phyloP scores from a whole-genome alignment of 345 rosid species.

The Theobroma cacao region DNA sequence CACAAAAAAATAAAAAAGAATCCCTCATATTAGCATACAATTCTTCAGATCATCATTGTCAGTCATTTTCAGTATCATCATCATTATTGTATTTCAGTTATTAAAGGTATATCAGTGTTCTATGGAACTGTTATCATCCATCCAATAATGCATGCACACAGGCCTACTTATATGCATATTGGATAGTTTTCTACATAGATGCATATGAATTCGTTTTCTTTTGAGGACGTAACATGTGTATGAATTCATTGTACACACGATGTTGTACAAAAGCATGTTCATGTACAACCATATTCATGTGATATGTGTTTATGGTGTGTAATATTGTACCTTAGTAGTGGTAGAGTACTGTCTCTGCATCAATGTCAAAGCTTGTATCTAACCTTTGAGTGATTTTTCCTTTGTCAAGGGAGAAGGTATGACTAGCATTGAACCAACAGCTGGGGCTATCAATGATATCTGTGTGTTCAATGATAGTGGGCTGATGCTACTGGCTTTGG shows the following conservation, averaged over 20 bases:
- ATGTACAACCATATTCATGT: background rate
- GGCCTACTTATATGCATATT: background rate
- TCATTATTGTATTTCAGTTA: background rate
- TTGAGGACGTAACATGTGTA: background rate
- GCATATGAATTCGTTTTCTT: background rate
- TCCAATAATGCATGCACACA: background rate
- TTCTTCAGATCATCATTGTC: background rate
- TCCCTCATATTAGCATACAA: background rate
- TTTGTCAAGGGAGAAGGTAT: constrained; percentile 72
- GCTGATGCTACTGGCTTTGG: constrained; percentile 81
- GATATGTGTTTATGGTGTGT: background rate
- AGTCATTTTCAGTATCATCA: background rate
- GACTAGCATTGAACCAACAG: constrained; percentile 92
- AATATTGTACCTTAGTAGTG: background rate
- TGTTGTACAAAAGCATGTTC: background rate
- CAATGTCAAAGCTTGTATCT: background rate
- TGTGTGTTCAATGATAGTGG: constrained; percentile 88
- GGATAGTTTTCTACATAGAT: background rate
- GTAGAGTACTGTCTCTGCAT: background rate
- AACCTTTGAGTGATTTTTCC: constrained; percentile 5
- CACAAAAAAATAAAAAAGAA: background rate
- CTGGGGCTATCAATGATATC: constrained; percentile 79
- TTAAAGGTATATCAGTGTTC: background rate
- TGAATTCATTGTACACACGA: background rate
- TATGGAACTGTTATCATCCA: background rate